Evolutionary conservation across 1,284 basidiomycete genomes (phyloP), one percentile per base, ranked within the genome.

Genomic region (Trichosporon asahii): DNA sequence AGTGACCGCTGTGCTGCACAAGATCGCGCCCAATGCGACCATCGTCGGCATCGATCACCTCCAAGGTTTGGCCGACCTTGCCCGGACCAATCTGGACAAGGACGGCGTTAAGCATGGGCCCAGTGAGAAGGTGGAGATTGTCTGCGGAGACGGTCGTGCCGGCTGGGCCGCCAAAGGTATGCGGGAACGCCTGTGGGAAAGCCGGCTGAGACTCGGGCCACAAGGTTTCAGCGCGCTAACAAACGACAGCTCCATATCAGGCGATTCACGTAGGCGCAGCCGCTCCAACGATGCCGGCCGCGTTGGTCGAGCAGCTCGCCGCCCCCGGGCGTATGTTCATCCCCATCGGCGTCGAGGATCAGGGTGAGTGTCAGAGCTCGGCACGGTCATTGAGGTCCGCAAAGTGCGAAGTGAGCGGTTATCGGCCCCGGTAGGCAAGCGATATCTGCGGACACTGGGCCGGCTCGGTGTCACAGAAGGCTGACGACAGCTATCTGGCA

Each of bases 181-280:
- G 66, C 64, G 1, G 2, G n/a, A 15, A 3, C 12, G 14, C n/a
- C 12, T 44, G 66, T 66, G 1, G 2, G n/a, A 15, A 3, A 6
- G 14, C n/a, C 12, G 21, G 27, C 29, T 37, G 18, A 44, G 15
- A 44, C 40, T 44, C n/a, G n/a, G n/a, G n/a, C n/a, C n/a, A n/a
- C n/a, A n/a, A n/a, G n/a, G n/a, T n/a, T n/a, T n/a, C n/a, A n/a
- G n/a, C n/a, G n/a, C 15, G 35, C 53, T 70, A 27, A 70, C 68
- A 12, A 15, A 1, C 15, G 14, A 12, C 74, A 87, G 94, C 88
- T 0, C 93, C 93, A 0, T 97, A 91, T 80, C 88, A 93, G 74
- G 91, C 89, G 0, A 98, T 98, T 64, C 96, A 99, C 77, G 96
- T 98, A 23, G 96, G 96, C 4, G 96, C 96, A 0, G 95, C 95